Evolutionary conservation across 2,329 filamentous ascomycete genomes (phyloP), one percentile per base, ranked within the genome.

Genomic region (Juglanconis juglandina): DNA sequence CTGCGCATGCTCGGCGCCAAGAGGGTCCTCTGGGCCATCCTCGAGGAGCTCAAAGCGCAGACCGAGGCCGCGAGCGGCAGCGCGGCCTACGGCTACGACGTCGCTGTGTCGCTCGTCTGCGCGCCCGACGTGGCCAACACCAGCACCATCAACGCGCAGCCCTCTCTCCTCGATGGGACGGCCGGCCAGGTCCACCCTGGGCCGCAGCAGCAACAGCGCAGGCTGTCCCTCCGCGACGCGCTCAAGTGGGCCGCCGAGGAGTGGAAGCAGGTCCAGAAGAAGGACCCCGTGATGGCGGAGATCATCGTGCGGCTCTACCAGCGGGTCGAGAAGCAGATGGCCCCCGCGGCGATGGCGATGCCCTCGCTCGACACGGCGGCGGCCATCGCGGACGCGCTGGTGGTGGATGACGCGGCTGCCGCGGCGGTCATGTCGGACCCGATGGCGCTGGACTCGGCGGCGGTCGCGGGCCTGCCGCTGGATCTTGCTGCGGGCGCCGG

Each of bases 41-140:
- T 91, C 10, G 86, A 91, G 7, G 89, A 92, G 66, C 73, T 91
- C 6, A 85, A 83, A 66, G 73, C 82, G 17, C 85, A 89, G 63
- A 84, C 83, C 0, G 83, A 86, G 35, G 72, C 78, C 0, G 83
- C 84, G 4, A 85, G 83, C 64, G 84, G 82, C 1, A 80, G 82
- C 58, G 76, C 87, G 5, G 85, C 84, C 0, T 83, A 92, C 58
- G 55, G 55, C 11, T 63, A 63, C 41, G 90, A 93, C 66, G 80
- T 92, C 9, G 88, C 84, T 2, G 84, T 83, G 3, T 84, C 87
- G 1, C 76, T 93, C 7, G 79, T 93, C 9, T 91, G 89, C 68
- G 85, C 88, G 0, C 88, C 89, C 0, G 81, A 87, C 66, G 77
- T 77, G 1, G 79, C 74, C 41, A 82, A 79, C 65, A 72, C 79